Base-by-base conservation (phyloP, 2,329 filamentous ascomycete genomes). In the Arthrobotrys entomopaga region DNA sequence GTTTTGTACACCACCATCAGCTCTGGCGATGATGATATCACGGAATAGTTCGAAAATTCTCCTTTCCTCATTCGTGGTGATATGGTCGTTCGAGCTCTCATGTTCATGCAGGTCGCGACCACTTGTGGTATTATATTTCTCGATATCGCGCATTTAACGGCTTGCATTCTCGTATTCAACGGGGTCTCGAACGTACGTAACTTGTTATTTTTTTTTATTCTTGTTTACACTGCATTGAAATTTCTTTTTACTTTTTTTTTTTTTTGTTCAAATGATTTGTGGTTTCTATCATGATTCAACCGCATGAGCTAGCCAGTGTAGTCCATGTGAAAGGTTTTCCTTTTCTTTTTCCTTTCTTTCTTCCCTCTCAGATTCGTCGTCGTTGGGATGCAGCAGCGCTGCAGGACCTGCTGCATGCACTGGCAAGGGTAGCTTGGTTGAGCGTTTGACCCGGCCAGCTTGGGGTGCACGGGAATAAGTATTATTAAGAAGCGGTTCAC, bases 1-100 rank as follows among this genome's bases (percentile, higher is more conserved):
- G 29, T 34, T n/a, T n/a, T 10, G 29, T 34, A 34, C 29, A 6
- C 29, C 29, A 34, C 29, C 53, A n/a, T 49, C 54, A 57, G 42
- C 43, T 57, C 46, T 24, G 54, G 29, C 26, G 38, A 69, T 69
- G 65, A 69, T 69, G 65, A 69, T 69, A 69, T 69, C 65, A 69
- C 65, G 65, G 49, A 58, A 49, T 46, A 26, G 54, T 54, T n/a
- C 42, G n/a, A n/a, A n/a, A 10, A 19, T 46, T 60, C 38, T 8
- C 26, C 11, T 6, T 16, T 56, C 26, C n/a, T 8, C 29, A 22
- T 57, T 38, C 34, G 53, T 15, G 38, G 24, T 46, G 38, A 42
- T 34, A 38, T 38, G 29, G 29, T 34, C 10, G 10, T 34, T 10
- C 52, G 53, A 57, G 15, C 29, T 57, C 7, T 13, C 8, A 5